Conservation (phyloP, 1,284 basidiomycete species). For the Prillingera fragicola region DNA sequence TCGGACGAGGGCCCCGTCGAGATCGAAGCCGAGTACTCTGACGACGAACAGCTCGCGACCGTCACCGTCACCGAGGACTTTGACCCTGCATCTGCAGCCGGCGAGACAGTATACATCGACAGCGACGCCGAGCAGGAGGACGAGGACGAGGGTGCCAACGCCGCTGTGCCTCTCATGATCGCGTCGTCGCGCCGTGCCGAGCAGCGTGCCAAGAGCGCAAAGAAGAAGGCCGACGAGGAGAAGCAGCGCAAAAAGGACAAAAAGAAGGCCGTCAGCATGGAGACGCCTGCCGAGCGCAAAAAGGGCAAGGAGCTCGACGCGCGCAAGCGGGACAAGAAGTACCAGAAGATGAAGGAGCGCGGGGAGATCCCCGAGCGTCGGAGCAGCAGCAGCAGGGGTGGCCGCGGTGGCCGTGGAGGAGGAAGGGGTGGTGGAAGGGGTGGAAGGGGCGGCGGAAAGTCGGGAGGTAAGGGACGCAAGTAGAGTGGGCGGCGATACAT, state of each 20-base stretch:
- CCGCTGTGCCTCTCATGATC: constrained; percentile 31
- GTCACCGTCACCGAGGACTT: constrained; percentile 49
- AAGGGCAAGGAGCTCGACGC: constrained; percentile 43
- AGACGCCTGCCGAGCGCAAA: constrained; percentile 36
- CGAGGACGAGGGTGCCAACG: background rate
- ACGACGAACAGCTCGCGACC: constrained; percentile 46
- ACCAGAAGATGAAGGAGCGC: constrained; percentile 37
- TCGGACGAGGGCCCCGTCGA: constrained; percentile 18
- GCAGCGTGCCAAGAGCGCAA: constrained; percentile 23
- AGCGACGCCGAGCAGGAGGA: constrained; percentile 5
- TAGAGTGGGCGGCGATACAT: constrained; percentile 1
- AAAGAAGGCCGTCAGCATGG: constrained; percentile 36
- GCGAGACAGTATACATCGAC: background rate
- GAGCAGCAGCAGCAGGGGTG: constrained; percentile 10
- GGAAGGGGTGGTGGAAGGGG: constrained; percentile 17
- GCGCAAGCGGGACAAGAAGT: constrained; percentile 37
- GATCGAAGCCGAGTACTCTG: constrained; percentile 40
- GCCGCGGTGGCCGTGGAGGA: constrained; percentile 10
- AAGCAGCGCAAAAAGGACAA: constrained; percentile 24
- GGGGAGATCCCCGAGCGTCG: constrained; percentile 14
- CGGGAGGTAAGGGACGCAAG: constrained; percentile 20
- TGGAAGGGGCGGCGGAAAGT: constrained; percentile 10
- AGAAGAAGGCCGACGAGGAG: constrained; percentile 15
- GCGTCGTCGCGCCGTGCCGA: constrained; percentile 37
- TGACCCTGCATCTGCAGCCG: constrained; percentile 23